These are phyloP conservation scores for Marasmius tenuissimus DNA, from an alignment of 1,284 basidiomycete species.

Conservation along the genomic window DNA sequence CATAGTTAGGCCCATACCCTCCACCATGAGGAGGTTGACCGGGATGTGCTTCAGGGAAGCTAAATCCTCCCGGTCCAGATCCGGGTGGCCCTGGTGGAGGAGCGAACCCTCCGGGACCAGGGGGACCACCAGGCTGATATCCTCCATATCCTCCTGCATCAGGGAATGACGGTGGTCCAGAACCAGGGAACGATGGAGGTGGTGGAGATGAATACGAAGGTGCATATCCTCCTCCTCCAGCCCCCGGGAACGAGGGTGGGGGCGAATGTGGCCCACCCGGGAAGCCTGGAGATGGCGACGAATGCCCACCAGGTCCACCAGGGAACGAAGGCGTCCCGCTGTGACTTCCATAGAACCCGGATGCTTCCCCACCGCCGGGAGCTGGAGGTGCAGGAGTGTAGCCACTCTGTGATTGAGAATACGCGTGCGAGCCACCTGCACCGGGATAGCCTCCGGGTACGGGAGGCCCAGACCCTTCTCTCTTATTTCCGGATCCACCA, in stretches of 20 bases:
- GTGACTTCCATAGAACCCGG: constrained; percentile 24
- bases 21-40: constrained; percentile 17
- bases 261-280: constrained; percentile 16
- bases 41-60: constrained; percentile 24
- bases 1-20: constrained; percentile 8
- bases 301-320: constrained; percentile 19
- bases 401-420: constrained; percentile 2
- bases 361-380: constrained; percentile 23
- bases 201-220: constrained; percentile 5
- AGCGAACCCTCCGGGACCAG: constrained; percentile 9
- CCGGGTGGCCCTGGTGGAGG: constrained; percentile 13
- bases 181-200: constrained; percentile 24
- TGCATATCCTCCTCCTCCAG: constrained; percentile 3
- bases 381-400: constrained; percentile 2
- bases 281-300: constrained; percentile 25
- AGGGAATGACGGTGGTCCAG: constrained; percentile 8
- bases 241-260: constrained; percentile 25
- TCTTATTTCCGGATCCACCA: constrained; percentile 9
- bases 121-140: constrained; percentile 10
- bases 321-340: constrained; percentile 13
- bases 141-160: constrained; percentile 5
- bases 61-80: constrained; percentile 4
- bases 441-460: constrained; percentile 2
- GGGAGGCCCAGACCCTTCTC: constrained; percentile 7
- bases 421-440: not conserved